Evolutionary conservation across 345 rosid genomes (phyloP).

Genomic region (Camelina laxa): DNA sequence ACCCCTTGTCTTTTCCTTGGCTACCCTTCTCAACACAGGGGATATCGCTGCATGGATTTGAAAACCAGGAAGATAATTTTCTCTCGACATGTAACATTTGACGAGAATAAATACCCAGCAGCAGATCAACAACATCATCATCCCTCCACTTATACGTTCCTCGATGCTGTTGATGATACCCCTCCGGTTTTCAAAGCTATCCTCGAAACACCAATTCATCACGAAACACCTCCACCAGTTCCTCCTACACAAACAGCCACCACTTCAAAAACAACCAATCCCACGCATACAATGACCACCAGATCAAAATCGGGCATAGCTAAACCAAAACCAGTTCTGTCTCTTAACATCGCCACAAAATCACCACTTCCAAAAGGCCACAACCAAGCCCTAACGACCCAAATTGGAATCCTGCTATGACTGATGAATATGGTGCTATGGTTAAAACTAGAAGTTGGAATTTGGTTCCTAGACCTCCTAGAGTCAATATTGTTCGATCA

Average conservation of each 20-base stretch:
- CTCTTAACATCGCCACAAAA: accelerated
- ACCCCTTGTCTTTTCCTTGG: not conserved
- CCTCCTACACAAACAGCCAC: no score
- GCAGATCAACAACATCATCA: no score
- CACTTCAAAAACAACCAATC: no score
- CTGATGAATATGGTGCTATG: not conserved
- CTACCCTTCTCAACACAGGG: not conserved
- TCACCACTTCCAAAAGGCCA: not conserved
- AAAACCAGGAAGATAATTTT: not conserved
- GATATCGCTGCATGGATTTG: not conserved
- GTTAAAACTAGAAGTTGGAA: not conserved
- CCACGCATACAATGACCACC: not conserved
- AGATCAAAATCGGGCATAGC: not conserved
- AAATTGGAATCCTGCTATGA: not conserved
- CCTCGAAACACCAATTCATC: not conserved
- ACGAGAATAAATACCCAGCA: not conserved
- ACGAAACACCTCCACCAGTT: no score
- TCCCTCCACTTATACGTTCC: no score
- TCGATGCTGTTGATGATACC: no score
- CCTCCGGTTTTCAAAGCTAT: no score
- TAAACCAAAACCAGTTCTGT: not conserved
- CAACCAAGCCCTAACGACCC: not conserved
- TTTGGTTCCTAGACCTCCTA: not conserved
- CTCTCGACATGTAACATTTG: not conserved
- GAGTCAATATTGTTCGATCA: not conserved